These are phyloP conservation scores for Stipa capillata DNA, from an alignment of 176 grass and related monocot genomes.

Conservation along the genomic window DNA sequence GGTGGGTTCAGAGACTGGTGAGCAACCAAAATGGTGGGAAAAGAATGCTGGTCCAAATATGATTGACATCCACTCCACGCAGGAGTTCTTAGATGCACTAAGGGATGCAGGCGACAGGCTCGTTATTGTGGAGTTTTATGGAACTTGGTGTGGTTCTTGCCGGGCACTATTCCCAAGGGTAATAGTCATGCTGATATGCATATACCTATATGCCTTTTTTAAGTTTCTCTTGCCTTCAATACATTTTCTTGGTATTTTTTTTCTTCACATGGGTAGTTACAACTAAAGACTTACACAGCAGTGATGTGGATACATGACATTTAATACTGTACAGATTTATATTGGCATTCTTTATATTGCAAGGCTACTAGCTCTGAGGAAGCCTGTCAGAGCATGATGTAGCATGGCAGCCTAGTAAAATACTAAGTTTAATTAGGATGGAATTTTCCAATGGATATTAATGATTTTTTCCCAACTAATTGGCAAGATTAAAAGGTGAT, in stretches of 20 bases:
- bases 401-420: background rate
- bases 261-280: background rate
- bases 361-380: background rate
- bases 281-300: background rate
- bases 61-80: conserved; percentile 91
- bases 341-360: background rate
- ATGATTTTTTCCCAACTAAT: background rate
- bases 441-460: background rate
- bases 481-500: background rate
- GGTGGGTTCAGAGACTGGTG: conserved; percentile 14
- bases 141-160: conserved; percentile 98
- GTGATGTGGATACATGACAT: background rate
- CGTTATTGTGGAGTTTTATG: conserved; percentile 83
- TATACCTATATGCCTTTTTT: background rate
- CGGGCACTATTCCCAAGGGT: conserved; percentile 89
- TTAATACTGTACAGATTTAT: background rate
- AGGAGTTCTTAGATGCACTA: conserved; percentile 84
- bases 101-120: conserved; percentile 72
- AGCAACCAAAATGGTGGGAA: conserved; percentile 92
- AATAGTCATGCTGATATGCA: conserved; percentile 7
- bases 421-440: background rate
- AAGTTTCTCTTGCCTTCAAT: background rate
- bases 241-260: conserved; percentile 8
- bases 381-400: background rate
- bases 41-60: conserved; percentile 76